Conservation (phyloP, 2,329 filamentous ascomycete genomes). For the Hawksworthiomyces lignivorus region DNA sequence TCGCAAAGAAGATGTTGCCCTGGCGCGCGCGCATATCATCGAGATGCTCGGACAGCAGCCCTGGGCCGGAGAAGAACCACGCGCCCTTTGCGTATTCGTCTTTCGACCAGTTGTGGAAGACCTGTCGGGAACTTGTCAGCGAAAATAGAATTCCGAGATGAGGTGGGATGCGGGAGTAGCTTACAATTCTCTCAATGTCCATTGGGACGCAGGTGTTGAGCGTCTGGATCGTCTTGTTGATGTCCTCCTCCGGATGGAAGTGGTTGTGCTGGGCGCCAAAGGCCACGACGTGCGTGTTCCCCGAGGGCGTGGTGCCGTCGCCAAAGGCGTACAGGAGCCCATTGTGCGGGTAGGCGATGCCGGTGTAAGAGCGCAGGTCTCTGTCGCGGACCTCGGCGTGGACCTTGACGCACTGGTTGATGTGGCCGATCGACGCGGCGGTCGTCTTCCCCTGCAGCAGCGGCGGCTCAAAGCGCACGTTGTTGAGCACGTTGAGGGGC, state of each 20-base stretch:
- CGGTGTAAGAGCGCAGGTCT: too few relatives aligned
- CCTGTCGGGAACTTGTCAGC: constrained; percentile 27
- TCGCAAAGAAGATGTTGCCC: constrained; percentile 28
- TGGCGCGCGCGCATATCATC: constrained; percentile 32
- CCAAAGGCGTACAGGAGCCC: constrained; percentile 36
- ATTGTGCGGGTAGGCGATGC: too few relatives aligned
- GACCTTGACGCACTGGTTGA: constrained; percentile 38
- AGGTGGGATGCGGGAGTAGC: too few relatives aligned
- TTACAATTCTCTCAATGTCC: too few relatives aligned
- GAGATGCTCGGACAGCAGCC: constrained; percentile 19
- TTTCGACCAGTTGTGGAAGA: constrained; percentile 42
- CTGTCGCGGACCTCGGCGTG: too few relatives aligned
- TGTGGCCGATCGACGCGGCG: constrained; percentile 31
- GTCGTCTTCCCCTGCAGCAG: constrained; percentile 25
- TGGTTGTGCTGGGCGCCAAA: too few relatives aligned
- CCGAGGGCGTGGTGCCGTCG: constrained; percentile 35
- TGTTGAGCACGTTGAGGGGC: constrained; percentile 35
- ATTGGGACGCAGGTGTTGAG: too few relatives aligned
- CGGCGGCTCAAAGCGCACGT: constrained; percentile 32
- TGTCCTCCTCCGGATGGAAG: too few relatives aligned
- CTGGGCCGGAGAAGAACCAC: constrained; percentile 14
- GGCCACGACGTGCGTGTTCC: constrained; percentile 39
- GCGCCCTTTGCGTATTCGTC: constrained; percentile 40
- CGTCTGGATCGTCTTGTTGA: too few relatives aligned
- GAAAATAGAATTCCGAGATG: too few relatives aligned